These are phyloP conservation scores for Hyaloscypha finlandica DNA, from an alignment of 495 filamentous ascomycete genomes.

Conservation along the genomic window DNA sequence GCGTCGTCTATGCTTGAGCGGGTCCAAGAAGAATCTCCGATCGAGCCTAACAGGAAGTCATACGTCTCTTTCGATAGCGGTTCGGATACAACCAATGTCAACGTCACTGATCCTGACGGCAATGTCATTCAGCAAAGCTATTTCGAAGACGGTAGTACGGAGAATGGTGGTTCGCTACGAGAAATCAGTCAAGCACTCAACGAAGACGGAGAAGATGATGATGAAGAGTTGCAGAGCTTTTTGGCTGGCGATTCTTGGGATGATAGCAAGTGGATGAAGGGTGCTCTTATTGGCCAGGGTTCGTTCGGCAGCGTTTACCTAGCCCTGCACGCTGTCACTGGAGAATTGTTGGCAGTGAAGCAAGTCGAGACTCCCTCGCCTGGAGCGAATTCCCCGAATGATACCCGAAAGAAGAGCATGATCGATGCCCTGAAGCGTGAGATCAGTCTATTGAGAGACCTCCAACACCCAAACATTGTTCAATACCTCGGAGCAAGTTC, in stretches of 20 bases:
- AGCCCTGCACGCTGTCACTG: slow-evolving; percentile 94
- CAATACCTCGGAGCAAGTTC: slow-evolving; percentile 95
- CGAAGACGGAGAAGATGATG: slow-evolving; percentile 86
- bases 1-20: slow-evolving; percentile 85
- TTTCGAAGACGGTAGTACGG: slow-evolving; percentile 77
- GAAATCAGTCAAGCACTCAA: slow-evolving; percentile 66
- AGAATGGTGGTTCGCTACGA: slow-evolving; percentile 54
- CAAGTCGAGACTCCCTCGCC: slow-evolving; percentile 92
- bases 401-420: slow-evolving; percentile 95
- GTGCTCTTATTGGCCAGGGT: slow-evolving; percentile 92
- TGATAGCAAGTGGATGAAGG: slow-evolving; percentile 98
- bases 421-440: slow-evolving; percentile 95
- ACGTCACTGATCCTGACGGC: slow-evolving; percentile 73
- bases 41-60: slow-evolving; percentile 89
- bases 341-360: slow-evolving; percentile 97
- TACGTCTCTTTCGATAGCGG: slow-evolving; percentile 94
- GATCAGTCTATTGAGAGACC: slow-evolving; percentile 89
- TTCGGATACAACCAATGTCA: slow-evolving; percentile 63
- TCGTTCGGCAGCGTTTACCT: slow-evolving; percentile 97
- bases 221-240: slow-evolving; percentile 76
- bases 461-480: slow-evolving; percentile 96
- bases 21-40: slow-evolving; percentile 82
- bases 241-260: slow-evolving; percentile 91
- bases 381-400: slow-evolving; percentile 74
- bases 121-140: slow-evolving; percentile 69